Percentiles rank a stretch among this genome's conserved stretches.
Evolutionary conservation across 179 eudicot genomes (phyloP).

Genomic region (Camellia oleifera): DNA sequence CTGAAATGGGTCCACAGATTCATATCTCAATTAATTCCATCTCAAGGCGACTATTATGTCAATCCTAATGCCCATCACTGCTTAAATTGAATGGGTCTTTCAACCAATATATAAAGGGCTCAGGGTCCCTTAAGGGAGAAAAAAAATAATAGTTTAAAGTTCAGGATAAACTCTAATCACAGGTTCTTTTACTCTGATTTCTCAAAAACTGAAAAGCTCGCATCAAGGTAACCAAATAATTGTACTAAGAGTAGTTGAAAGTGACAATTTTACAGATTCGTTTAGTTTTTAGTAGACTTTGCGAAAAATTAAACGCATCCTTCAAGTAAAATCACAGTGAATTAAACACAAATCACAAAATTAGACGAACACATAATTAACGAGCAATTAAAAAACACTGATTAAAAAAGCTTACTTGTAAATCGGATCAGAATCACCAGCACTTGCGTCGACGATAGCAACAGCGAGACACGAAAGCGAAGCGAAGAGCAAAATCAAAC

Average conservation of each 20-base stretch:
- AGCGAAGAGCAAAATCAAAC: conserved; percentile 19
- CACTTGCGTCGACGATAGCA: conserved; percentile 42
- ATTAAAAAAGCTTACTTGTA: conserved; percentile 46
- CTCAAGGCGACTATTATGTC: neutral
- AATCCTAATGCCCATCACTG: neutral
- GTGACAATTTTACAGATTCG: neutral
- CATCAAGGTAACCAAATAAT: neutral
- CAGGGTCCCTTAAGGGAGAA: neutral
- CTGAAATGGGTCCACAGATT: neutral
- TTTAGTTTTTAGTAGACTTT: neutral
- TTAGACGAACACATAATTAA: neutral
- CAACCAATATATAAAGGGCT: neutral
- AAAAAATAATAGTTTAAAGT: neutral
- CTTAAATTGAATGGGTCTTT: neutral
- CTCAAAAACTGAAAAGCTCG: neutral
- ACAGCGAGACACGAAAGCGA: conserved; percentile 28
- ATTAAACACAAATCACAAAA: neutral
- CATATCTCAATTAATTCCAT: neutral
- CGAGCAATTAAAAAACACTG: too few species aligned
- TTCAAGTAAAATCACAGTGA: neutral
- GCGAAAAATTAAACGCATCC: neutral
- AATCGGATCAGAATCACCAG: conserved; percentile 76
- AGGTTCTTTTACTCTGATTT: neutral
- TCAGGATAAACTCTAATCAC: neutral
- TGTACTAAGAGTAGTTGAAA: neutral